phyloP scores from a whole-genome alignment of 495 filamentous ascomycete species.

The Letharia lupina region DNA sequence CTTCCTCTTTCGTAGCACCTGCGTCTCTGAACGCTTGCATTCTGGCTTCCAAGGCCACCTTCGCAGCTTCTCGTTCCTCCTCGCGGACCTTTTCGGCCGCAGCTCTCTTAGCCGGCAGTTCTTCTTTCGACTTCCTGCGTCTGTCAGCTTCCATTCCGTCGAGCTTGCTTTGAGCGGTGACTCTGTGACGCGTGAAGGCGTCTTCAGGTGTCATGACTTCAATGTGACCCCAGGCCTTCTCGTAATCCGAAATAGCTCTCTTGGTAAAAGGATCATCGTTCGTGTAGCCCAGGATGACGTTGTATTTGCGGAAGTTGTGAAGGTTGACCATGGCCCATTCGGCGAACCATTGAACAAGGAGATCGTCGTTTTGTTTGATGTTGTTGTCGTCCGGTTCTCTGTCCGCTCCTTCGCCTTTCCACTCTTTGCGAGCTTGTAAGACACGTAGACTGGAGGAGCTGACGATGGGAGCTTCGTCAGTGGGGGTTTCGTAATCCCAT shows the following conservation, averaged over 20 bases:
- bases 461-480: slow-evolving; percentile 15
- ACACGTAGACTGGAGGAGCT: slow-evolving; percentile 11
- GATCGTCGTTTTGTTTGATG: slow-evolving; percentile 29
- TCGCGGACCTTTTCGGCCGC: neutral
- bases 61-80: neutral
- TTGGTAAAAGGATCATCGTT: neutral
- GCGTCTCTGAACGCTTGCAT: neutral
- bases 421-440: slow-evolving; percentile 10
- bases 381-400: slow-evolving; percentile 3
- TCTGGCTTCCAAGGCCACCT: neutral
- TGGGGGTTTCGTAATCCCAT: slow-evolving; percentile 14
- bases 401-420: neutral
- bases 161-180: slow-evolving; percentile 6
- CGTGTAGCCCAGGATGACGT: slow-evolving; percentile 17
- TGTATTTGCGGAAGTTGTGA: slow-evolving; percentile 32
- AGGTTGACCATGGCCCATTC: slow-evolving; percentile 35
- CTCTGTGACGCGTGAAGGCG: slow-evolving; percentile 8
- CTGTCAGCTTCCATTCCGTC: slow-evolving; percentile 9
- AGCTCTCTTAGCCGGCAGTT: neutral
- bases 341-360: slow-evolving; percentile 38
- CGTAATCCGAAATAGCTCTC: neutral
- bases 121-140: neutral
- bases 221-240: slow-evolving; percentile 11
- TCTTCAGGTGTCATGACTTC: slow-evolving; percentile 14
- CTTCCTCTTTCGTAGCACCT: slow-evolving; percentile 3